These are phyloP conservation scores for Phytomonas serpens DNA, from an alignment of 208 protist genomes.

Conservation along the genomic window DNA sequence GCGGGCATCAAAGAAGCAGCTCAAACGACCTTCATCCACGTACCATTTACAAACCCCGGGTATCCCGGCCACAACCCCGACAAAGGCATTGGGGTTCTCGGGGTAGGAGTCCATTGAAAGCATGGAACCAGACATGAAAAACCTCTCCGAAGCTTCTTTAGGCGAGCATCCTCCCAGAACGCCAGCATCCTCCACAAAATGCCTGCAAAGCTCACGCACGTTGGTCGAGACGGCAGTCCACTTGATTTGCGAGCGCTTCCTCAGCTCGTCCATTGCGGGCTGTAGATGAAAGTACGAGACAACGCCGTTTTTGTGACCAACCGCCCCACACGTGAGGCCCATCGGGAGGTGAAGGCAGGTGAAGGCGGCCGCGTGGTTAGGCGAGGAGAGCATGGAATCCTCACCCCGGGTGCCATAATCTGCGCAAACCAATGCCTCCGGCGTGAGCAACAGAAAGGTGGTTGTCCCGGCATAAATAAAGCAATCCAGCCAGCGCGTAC, in stretches of 20 bases:
- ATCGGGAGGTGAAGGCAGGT: conserved; percentile 63
- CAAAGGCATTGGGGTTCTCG: conserved; percentile 64
- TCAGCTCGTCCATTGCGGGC: conserved; percentile 21
- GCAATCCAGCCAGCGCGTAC: conserved; percentile 61
- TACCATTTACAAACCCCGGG: conserved; percentile 78
- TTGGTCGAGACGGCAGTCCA: conserved; percentile 49
- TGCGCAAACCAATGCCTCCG: conserved; percentile 51
- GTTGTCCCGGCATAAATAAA: conserved; percentile 69
- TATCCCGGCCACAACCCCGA: conserved; percentile 59
- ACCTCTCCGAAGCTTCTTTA: conserved; percentile 9
- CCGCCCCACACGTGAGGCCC: conserved; percentile 60
- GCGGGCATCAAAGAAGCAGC: conserved; percentile 55
- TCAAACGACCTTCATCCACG: conserved; percentile 59
- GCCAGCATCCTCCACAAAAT: conserved; percentile 27
- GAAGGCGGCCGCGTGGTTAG: conserved; percentile 24
- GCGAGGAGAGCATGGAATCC: conserved; percentile 29
- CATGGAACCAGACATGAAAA: conserved; percentile 40
- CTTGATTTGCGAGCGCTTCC: conserved; percentile 29
- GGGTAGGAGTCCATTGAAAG: conserved; percentile 69
- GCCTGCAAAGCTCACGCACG: conserved; percentile 41
- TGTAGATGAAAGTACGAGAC: conserved; percentile 66
- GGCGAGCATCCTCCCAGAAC: conserved; percentile 13
- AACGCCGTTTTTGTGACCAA: conserved; percentile 49
- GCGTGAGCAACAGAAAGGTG: conserved; percentile 64
- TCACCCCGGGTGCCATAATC: conserved; percentile 39